Percentiles rank a stretch among this genome's conserved stretches.
Evolutionary conservation across 1,139 yeast species (phyloP).

Genomic region (Torulaspora pretoriensis): DNA sequence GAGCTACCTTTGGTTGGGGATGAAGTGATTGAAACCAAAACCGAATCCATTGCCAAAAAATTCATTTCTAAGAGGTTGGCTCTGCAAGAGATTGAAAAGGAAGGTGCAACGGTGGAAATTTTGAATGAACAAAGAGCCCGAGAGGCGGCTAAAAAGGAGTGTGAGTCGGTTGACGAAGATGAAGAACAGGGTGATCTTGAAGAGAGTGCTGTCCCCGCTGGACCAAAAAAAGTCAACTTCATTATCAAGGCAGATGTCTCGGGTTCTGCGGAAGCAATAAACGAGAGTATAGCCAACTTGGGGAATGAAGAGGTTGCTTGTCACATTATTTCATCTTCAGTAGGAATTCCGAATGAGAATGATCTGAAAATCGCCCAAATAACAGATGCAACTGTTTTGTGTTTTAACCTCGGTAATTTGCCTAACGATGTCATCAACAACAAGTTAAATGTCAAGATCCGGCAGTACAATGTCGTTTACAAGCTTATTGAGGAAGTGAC

Average conservation of each 20-base stretch:
- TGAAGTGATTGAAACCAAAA: conserved; percentile 67
- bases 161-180: conserved; percentile 47
- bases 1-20: conserved; percentile 92
- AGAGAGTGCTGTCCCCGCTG: conserved; percentile 26
- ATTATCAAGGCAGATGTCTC: conserved; percentile 88
- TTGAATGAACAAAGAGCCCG: conserved; percentile 56
- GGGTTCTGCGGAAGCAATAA: conserved; percentile 60
- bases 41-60: conserved; percentile 70
- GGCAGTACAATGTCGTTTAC: conserved; percentile 76
- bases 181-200: conserved; percentile 36
- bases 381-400: conserved; percentile 65
- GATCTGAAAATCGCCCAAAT: conserved; percentile 81
- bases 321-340: conserved; percentile 64
- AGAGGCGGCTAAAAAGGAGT: conserved; percentile 38
- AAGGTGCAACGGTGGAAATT: conserved; percentile 61
- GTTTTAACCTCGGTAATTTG: conserved; percentile 65
- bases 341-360: conserved; percentile 79
- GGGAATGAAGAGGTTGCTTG: conserved; percentile 84
- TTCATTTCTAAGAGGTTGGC: conserved; percentile 62
- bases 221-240: conserved; percentile 48
- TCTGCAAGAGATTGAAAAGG: conserved; percentile 54
- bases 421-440: conserved; percentile 60
- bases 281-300: conserved; percentile 70
- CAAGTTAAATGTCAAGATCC: conserved; percentile 62
- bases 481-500: conserved; percentile 83